Conservation (phyloP, 441 rosid species). For the Syzygium syzygioides region DNA sequence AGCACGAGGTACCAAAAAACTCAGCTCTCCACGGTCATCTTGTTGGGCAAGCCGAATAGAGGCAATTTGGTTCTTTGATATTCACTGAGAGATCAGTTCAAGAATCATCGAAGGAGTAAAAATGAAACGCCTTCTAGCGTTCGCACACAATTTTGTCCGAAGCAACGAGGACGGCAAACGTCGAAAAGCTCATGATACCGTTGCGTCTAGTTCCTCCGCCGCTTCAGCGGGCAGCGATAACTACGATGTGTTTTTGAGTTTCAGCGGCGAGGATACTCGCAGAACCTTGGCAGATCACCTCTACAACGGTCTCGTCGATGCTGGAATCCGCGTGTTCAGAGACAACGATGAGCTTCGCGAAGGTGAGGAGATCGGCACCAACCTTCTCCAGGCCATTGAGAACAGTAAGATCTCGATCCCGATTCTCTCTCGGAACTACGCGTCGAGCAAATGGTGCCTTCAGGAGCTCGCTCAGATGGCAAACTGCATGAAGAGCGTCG, state of each 20-base stretch:
- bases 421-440: not conserved
- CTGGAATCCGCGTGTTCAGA: accelerated
- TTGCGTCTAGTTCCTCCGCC: accelerated
- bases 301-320: not conserved
- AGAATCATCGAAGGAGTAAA: not conserved
- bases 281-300: not conserved
- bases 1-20: accelerated
- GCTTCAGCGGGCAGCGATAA: accelerated
- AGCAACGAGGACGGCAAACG: accelerated
- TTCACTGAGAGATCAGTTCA: not conserved
- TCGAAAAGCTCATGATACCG: not conserved
- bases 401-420: not conserved
- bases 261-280: not conserved
- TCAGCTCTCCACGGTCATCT: not conserved
- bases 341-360: not conserved
- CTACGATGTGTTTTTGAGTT: not conserved
- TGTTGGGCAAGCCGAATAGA: not conserved
- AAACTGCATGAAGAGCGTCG: not conserved
- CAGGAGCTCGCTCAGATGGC: not conserved
- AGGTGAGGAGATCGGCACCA: not conserved
- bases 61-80: not conserved
- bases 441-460: not conserved
- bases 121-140: not conserved
- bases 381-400: not conserved
- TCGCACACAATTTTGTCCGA: accelerated